phyloP scores from a whole-genome alignment of 495 filamentous ascomycete genomes.

The Aspergillus sclerotiicarbonarius region DNA sequence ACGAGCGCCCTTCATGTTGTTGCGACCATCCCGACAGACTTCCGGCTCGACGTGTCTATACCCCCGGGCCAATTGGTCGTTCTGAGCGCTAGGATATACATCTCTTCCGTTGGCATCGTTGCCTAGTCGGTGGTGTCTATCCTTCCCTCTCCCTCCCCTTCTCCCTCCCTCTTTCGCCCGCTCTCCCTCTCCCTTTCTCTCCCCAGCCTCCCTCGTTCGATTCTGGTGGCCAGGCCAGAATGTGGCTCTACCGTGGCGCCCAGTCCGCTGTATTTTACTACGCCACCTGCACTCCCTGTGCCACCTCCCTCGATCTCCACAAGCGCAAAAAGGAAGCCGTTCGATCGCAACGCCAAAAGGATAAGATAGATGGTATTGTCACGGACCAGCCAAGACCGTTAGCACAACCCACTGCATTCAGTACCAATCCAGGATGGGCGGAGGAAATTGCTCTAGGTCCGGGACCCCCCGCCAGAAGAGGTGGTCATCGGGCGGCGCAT shows the following conservation, averaged over 20 bases:
- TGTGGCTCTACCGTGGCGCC: conserved; percentile 55
- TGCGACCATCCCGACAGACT: conserved; percentile 29
- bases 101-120: not conserved
- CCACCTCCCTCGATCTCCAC: conserved; percentile 58
- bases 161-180: not conserved
- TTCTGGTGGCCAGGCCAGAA: conserved; percentile 17
- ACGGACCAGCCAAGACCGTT: conserved; percentile 70
- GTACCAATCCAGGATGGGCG: conserved; percentile 80
- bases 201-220: not conserved
- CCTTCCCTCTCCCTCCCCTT: not conserved
- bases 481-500: conserved; percentile 47
- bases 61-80: conserved; percentile 24
- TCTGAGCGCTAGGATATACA: conserved; percentile 1
- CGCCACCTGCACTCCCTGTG: conserved; percentile 78
- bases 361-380: conserved; percentile 45
- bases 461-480: conserved; percentile 60
- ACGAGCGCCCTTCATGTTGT: conserved; percentile 43
- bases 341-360: conserved; percentile 57
- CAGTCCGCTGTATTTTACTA: conserved; percentile 90
- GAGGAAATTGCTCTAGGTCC: conserved; percentile 83
- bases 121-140: not conserved
- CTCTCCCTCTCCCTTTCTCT: not conserved
- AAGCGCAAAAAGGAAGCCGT: conserved; percentile 66
- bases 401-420: conserved; percentile 75
- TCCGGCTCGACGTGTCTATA: conserved; percentile 22